These are phyloP conservation scores for Penicillium psychrosexuale DNA, from an alignment of 2,329 filamentous ascomycete genomes.

Conservation along the genomic window DNA sequence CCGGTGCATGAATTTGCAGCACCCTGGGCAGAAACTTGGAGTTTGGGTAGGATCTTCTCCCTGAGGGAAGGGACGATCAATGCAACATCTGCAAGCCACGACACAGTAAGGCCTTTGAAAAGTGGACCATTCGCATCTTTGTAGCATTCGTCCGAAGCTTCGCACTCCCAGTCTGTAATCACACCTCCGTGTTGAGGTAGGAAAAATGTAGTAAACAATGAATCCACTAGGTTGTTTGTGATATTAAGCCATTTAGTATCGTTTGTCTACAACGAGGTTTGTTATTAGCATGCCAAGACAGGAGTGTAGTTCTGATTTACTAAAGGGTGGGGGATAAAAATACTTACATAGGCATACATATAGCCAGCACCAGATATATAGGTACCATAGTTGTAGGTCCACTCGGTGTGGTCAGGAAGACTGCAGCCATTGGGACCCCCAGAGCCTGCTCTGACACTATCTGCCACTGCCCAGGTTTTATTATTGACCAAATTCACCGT, in stretches of 20 bases:
- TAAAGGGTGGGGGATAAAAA: too few species aligned
- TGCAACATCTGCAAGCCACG: constrained; percentile 60
- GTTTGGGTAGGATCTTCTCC: constrained; percentile 54
- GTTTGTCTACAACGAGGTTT: background rate
- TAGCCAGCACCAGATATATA: constrained; percentile 48
- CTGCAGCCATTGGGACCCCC: constrained; percentile 54
- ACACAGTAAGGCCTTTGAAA: constrained; percentile 68
- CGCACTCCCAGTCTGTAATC: constrained; percentile 40
- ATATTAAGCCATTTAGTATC: background rate
- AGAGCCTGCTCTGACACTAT: constrained; percentile 52
- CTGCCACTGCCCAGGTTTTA: constrained; percentile 58
- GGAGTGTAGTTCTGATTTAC: background rate
- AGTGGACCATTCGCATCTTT: constrained; percentile 60
- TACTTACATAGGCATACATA: constrained; percentile 3
- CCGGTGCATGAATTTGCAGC: constrained; percentile 62
- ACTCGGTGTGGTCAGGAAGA: constrained; percentile 59
- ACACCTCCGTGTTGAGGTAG: background rate
- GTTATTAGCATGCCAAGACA: background rate
- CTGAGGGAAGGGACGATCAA: constrained; percentile 59
- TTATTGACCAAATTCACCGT: constrained; percentile 57
- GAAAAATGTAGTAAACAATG: background rate
- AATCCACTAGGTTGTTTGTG: background rate
- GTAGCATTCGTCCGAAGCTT: constrained; percentile 59
- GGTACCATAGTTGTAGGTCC: constrained; percentile 63
- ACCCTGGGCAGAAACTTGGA: constrained; percentile 56